Base-by-base conservation (phyloP, 2,329 filamentous ascomycete species). In the Botrytis fabae region DNA sequence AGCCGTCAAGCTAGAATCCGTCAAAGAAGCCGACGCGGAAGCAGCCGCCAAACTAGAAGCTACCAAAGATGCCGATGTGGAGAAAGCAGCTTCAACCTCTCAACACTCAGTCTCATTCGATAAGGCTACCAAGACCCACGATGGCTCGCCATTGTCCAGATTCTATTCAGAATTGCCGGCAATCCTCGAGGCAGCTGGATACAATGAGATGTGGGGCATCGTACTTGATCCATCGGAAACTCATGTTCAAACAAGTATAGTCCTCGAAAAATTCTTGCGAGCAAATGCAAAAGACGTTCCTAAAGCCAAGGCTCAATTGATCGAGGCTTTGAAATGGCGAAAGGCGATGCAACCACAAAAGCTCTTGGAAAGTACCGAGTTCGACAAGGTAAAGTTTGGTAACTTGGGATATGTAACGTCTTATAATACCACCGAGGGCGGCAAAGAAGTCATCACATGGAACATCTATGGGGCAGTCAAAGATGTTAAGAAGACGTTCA, bases 401-500 rank as follows among this genome's bases (percentile, higher is more conserved):
- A 91, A 91, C 2, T 82, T 98, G 73, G 95, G 95, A 57, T 98
- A 92, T 81, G 88, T 97, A 69, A 93, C 93, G 1, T 86, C 86
- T n/a, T 90, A 96, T 77, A 83, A 86, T 71, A 84, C 84, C 40
- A 86, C 85, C 69, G 68, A 80, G 6, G 66, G 71, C 84, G 72
- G 81, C 14, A 80, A 89, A 78, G 89, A 91, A 81, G 86, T 97
- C 72, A 91, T 95, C 66, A 96, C 93, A 2, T 98, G 95, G 92
- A 98, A 98, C 82, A 91, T 98, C 79, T 98, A 98, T 80, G 95
- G 95, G 22, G 89, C 90, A 54, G 93, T 95, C 75, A 96, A 96
- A 86, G 88, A 93, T 78, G 90, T 94, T 75, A 89, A 92, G 76
- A 85, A 86, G 73, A 97, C 94, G 0, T 98, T 98, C 84, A 93